These are phyloP conservation scores for Fusarium temperatum DNA, from an alignment of 2,329 filamentous ascomycete species.

Conservation along the genomic window DNA sequence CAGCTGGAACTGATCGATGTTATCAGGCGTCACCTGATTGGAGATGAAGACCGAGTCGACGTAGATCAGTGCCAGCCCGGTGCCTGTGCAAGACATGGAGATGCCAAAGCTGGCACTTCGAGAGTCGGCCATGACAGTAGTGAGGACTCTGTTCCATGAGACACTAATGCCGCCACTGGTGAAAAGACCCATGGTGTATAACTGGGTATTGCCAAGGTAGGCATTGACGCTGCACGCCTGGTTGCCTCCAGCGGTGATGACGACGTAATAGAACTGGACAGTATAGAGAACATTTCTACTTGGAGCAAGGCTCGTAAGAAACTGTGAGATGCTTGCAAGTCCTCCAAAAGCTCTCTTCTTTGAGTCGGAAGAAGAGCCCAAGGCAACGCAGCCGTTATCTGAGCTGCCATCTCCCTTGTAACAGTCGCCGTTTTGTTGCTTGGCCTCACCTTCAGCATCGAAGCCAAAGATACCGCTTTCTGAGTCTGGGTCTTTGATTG, in stretches of 20 bases:
- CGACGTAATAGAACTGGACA: conserved; percentile 16
- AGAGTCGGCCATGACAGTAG: not conserved
- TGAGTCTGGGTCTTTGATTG: not conserved
- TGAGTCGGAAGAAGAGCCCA: not conserved
- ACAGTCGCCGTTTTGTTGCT: not conserved
- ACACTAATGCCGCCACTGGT: not conserved
- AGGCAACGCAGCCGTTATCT: not conserved
- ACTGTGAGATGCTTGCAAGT: conserved; percentile 2
- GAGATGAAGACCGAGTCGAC: conserved; percentile 21
- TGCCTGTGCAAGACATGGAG: not conserved
- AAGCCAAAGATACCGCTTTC: not conserved
- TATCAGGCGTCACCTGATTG: conserved; percentile 12
- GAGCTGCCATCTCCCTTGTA: not conserved
- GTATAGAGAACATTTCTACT: conserved; percentile 7
- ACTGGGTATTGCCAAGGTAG: not conserved
- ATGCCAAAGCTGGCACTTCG: conserved; percentile 6
- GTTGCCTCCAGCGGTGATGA: not conserved
- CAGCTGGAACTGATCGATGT: conserved; percentile 5
- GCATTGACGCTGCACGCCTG: not conserved
- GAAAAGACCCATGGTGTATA: not conserved
- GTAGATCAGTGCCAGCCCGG: not conserved
- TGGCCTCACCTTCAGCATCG: not conserved
- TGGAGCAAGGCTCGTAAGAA: not conserved
- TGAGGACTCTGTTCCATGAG: conserved; percentile 8
- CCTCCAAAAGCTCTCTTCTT: not conserved